phyloP scores from a whole-genome alignment of 164 flowering plant genomes.

The Stephania yunnanensis region DNA sequence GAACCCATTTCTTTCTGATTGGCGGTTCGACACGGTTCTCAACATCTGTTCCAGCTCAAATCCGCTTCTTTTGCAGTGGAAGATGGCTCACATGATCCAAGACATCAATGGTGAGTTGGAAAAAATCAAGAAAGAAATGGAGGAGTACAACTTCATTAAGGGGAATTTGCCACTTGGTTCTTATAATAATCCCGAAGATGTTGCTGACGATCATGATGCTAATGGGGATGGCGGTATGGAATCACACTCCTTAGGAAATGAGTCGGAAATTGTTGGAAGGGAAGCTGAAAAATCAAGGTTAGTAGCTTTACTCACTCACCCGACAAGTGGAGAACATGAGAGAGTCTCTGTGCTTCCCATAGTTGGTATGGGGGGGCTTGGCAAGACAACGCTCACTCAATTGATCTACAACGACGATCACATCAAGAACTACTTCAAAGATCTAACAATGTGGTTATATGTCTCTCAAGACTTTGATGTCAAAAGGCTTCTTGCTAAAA shows the following conservation, averaged over 20 bases:
- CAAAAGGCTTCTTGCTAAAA: neutral
- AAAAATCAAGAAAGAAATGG: neutral
- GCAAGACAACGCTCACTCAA: neutral
- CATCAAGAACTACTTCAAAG: neutral
- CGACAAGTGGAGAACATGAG: neutral
- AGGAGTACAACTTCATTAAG: neutral
- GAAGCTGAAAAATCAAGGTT: neutral
- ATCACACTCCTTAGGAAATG: neutral
- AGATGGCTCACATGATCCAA: conserved; percentile 1
- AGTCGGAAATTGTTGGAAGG: neutral
- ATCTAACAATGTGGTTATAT: neutral
- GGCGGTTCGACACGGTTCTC: neutral
- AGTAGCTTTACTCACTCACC: neutral
- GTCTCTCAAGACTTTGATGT: neutral
- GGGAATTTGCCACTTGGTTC: neutral
- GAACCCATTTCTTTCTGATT: too few species aligned
- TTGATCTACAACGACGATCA: neutral
- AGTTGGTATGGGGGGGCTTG: neutral
- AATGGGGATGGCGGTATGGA: neutral
- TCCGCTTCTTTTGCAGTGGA: neutral
- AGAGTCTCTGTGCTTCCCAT: neutral
- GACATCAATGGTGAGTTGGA: neutral
- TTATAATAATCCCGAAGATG: neutral
- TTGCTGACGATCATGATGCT: neutral
- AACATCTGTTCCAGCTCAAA: neutral